Evolutionary conservation across 1,284 basidiomycete genomes (phyloP), one percentile per base, ranked within the genome.

Genomic region (Cutaneotrichosporon cavernicola): DNA sequence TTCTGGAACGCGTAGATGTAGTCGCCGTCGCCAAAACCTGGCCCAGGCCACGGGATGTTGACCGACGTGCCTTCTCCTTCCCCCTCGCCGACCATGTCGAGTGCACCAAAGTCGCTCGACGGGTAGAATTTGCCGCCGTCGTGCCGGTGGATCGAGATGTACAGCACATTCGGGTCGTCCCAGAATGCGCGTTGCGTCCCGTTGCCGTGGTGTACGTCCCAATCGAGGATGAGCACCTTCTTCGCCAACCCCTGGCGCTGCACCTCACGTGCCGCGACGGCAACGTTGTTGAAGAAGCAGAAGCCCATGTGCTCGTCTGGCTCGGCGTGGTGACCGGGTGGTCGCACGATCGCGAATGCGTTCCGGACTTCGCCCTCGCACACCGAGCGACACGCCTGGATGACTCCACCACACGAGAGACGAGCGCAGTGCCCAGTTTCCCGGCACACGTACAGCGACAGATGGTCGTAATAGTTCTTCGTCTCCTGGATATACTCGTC

Each of bases 171-270:
- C 0, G 90, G 87, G 73, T 98, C 94, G 67, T 95, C 88, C 73
- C 93, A 90, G 79, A 99, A 99, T 0, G 94, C 92, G 57, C 89
- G 85, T 76, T 99, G 97, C 0, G 96, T 99, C 5, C 97, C 97
- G 76, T 99, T 99, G 0, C 96, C 96, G 77, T 99, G 96, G 79
- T 99, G 96, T 0, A 99, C 92, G 79, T 99, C 96, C 93, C 97
- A 99, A 76, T 99, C 96, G 16, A 99, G 82, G 73, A 99, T 97
- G 70, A 99, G 76, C 16, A 99, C 88, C 73, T 87, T 91, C 76
- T 88, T 90, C 60, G 90, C 81, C 2, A 85, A 76, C 0, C 89
- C 90, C 51, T 84, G 74, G 65, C 88, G 83, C 73, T 89, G 91
- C 34, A 88, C 86, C 40, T 90, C 94, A 77, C 85, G 87, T 53